Evolutionary conservation across 2,329 filamentous ascomycete species (phyloP).

Genomic region (Calonectria ilicicola): DNA sequence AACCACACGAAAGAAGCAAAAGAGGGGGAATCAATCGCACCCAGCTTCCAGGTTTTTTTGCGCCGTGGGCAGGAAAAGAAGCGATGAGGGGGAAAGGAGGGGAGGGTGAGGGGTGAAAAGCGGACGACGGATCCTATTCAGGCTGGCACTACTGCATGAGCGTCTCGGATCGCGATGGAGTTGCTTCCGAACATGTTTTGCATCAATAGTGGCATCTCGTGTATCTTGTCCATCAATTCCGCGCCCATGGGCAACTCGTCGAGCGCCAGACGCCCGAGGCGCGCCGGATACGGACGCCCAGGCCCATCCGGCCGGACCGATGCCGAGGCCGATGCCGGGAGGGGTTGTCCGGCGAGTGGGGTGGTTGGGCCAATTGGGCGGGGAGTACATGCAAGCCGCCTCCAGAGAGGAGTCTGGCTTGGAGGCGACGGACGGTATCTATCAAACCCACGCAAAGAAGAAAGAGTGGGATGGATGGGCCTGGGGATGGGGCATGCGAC

Average conservation of each 20-base stretch:
- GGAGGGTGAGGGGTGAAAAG: neutral
- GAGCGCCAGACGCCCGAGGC: slow-evolving; percentile 8
- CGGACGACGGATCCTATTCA: neutral
- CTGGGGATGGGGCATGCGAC: neutral
- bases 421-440: neutral
- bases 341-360: neutral
- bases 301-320: slow-evolving; percentile 22
- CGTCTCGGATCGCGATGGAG: neutral
- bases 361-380: slow-evolving; percentile 8
- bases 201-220: neutral
- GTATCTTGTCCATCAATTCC: neutral
- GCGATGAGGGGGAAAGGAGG: neutral
- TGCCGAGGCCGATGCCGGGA: slow-evolving; percentile 20
- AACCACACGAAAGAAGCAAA: neutral
- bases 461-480: neutral
- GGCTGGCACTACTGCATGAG: neutral
- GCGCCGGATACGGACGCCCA: slow-evolving; percentile 23
- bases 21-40: neutral
- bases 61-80: neutral
- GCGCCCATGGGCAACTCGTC: neutral
- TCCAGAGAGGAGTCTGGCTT: neutral
- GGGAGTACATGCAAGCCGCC: neutral
- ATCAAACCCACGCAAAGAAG: neutral
- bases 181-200: slow-evolving; percentile 2
- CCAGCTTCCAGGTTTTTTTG: neutral